Base-by-base conservation (phyloP, 1,139 yeast genomes). In the Geotrichum klebahnii region DNA sequence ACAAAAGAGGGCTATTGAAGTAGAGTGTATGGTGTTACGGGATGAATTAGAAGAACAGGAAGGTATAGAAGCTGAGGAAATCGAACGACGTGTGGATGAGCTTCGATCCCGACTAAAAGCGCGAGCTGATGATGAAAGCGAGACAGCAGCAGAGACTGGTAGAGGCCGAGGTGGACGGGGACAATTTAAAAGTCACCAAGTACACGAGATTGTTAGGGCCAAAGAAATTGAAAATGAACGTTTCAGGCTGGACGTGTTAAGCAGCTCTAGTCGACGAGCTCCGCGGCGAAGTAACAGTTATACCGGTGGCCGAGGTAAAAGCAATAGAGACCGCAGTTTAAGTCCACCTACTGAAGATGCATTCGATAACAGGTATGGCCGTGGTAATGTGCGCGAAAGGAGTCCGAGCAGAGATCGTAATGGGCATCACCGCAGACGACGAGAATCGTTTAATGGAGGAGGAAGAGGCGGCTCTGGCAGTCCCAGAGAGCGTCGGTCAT, bases 11-110 rank as follows among this genome's bases (percentile, higher is more conserved):
- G 59, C 62, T 22, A 67, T 82, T 1, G 87, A 81, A 52, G 72
- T 79, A 3, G 66, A 69, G 56, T 80, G 86, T 50, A 67, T 74
- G 70, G 81, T 80, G 53, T 68, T 80, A 37, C 67, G 81, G 26
- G 85, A 78, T 31, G 53, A 54, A 28, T 46, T 48, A 9, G 52
- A 49, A 36, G 46, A 49, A 29, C 42, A 36, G 19, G 43, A 23
- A 3, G 54, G 35, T n/a, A 34, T 51, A 6, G 36, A 34, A 6
- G 44, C 33, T 35, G 45, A 31, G 10, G 50, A 48, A 36, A 64
- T 68, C 59, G 70, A 67, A 16, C 53, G 53, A 12, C 49, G 55
- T 48, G 70, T 70, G 12, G 57, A 57, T 9, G 63, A 59, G 36
- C 55, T 70, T 35, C 51, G 72, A 24, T 47, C 53, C 17, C 50